These are phyloP conservation scores for Chaetomiaceae sp. DNA, from an alignment of 2,329 filamentous ascomycete species.

Conservation along the genomic window DNA sequence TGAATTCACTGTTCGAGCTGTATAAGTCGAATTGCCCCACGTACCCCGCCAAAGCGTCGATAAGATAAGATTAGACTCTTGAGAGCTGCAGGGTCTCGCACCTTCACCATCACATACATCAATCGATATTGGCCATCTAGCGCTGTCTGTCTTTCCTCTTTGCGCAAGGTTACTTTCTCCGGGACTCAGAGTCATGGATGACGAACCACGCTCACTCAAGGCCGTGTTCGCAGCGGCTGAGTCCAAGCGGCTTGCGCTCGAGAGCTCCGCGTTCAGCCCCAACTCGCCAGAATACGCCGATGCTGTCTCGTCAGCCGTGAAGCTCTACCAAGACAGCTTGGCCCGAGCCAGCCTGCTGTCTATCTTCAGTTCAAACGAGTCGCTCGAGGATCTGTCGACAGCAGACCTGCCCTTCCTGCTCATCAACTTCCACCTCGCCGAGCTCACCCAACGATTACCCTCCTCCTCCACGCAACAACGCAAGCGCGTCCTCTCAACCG, in stretches of 20 bases:
- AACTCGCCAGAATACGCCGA: slow-evolving; percentile 61
- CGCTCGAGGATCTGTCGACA: slow-evolving; percentile 78
- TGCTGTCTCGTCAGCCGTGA: slow-evolving; percentile 60
- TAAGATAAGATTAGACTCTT: slow-evolving; percentile 1
- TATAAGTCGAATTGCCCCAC: neutral
- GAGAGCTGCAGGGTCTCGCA: neutral
- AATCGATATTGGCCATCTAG: too few relatives aligned
- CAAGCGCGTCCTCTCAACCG: slow-evolving; percentile 53
- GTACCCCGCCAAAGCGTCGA: slow-evolving; percentile 1
- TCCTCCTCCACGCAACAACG: slow-evolving; percentile 50
- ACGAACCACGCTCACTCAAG: slow-evolving; percentile 45
- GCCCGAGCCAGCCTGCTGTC: slow-evolving; percentile 63
- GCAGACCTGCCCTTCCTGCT: slow-evolving; percentile 81
- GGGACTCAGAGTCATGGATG: slow-evolving; percentile 32
- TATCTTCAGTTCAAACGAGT: slow-evolving; percentile 87
- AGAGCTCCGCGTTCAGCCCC: slow-evolving; percentile 54
- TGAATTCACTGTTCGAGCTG: too few relatives aligned
- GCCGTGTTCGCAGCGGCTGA: slow-evolving; percentile 47
- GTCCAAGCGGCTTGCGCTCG: slow-evolving; percentile 48
- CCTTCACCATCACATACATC: neutral
- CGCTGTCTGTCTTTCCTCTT: too few relatives aligned
- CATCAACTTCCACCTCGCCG: slow-evolving; percentile 70
- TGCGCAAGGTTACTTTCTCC: too few relatives aligned
- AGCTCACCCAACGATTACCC: slow-evolving; percentile 65
- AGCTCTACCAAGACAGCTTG: slow-evolving; percentile 67